Conservation (phyloP, 495 filamentous ascomycete genomes). For the Daldinia decipiens region DNA sequence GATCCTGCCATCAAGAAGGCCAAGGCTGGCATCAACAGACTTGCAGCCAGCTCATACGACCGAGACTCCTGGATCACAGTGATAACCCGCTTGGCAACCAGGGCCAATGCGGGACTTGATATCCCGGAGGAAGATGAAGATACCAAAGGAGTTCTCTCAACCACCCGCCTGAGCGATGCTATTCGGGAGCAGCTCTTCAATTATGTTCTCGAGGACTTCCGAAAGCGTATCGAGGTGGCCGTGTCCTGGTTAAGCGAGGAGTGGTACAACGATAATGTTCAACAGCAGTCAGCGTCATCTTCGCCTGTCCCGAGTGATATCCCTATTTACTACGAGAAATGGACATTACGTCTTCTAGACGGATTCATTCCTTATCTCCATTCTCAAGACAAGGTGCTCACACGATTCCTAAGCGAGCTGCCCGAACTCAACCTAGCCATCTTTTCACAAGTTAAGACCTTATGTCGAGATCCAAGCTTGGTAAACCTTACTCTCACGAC, state of each 20-base stretch:
- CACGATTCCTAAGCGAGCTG: slow-evolving; percentile 90
- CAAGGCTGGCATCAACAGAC: slow-evolving; percentile 77
- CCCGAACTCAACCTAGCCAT: slow-evolving; percentile 78
- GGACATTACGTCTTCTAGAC: slow-evolving; percentile 82
- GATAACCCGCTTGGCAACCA: slow-evolving; percentile 85
- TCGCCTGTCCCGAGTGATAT: slow-evolving; percentile 47
- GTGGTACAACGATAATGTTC: slow-evolving; percentile 91
- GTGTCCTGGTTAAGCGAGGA: slow-evolving; percentile 95
- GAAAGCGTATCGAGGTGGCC: slow-evolving; percentile 83
- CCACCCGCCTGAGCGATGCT: slow-evolving; percentile 64
- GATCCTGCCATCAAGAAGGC: slow-evolving; percentile 62
- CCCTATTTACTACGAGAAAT: slow-evolving; percentile 77
- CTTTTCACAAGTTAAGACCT: slow-evolving; percentile 75
- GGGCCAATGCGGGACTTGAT: slow-evolving; percentile 73
- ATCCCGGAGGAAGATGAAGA: slow-evolving; percentile 63
- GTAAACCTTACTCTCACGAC: slow-evolving; percentile 61
- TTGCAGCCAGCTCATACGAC: slow-evolving; percentile 87
- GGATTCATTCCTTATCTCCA: slow-evolving; percentile 89
- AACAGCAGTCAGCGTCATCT: slow-evolving; percentile 52
- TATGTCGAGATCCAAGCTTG: slow-evolving; percentile 88
- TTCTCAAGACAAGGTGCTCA: slow-evolving; percentile 84
- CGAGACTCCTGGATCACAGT: slow-evolving; percentile 91
- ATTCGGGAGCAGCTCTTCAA: slow-evolving; percentile 83
- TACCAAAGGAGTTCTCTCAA: slow-evolving; percentile 30
- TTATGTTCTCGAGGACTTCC: slow-evolving; percentile 91